Base-by-base conservation (phyloP, 1,139 yeast genomes). In the Lodderomyces oxycetoniae region DNA sequence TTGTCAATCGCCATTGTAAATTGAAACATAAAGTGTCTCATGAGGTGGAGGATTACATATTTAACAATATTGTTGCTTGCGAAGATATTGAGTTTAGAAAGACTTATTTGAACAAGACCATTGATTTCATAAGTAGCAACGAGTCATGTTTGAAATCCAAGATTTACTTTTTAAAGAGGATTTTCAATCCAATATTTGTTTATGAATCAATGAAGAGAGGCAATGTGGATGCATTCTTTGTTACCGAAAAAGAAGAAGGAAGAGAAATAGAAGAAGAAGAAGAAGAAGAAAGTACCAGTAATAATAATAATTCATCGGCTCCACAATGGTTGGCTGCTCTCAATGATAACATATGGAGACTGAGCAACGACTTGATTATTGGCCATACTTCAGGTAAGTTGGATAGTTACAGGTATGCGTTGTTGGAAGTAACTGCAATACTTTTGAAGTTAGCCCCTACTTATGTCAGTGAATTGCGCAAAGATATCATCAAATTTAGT, bases 401-500 rank as follows among this genome's bases (percentile, higher is more conserved):
- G 47, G 97, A 91, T 49, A 69, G 74, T 28, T 83, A 78, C 55
- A 67, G 95, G 39, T 76, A 84, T 43, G 93, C 86, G 40, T 64
- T 91, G 11, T 66, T 93, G 27, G 96, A 89, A 47, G 60, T 87
- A 53, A 83, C 97, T 0, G 79, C 96, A 0, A 61, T 84, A 34
- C 60, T 91, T 30, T 75, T 89, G 28, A 81, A 80, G 49, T 72
- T 78, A 59, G 81, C 87, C 2, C 77, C 95, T 0, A 56, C 63
- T 1, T 56, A 69, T 15, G 70, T 87, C 12, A 63, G 73, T 6
- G 81, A 76, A n/a, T 72, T 77, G 44, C 72, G 88, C 31, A 91
- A 88, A 50, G 96, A 88, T 47, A 77, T 91, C 30, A 86, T 91
- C 57, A 88, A 87, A 54, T 91, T 89, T 61, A 85, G 91, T 46